These are phyloP conservation scores for Tolypocladium nubicola DNA, from an alignment of 2,329 filamentous ascomycete genomes.

Conservation along the genomic window DNA sequence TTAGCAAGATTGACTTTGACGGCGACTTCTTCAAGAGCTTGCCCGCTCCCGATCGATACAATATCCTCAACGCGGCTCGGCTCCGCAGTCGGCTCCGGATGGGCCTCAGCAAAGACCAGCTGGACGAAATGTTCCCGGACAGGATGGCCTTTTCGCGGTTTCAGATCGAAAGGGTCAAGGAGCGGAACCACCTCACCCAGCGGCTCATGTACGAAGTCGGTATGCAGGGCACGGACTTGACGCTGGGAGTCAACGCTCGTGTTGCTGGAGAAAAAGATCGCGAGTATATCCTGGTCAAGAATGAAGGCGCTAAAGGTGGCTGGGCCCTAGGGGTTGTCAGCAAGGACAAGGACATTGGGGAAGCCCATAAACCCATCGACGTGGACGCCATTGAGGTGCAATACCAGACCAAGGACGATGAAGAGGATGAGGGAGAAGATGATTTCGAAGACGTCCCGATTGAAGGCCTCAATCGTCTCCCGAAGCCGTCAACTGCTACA, in stretches of 20 bases:
- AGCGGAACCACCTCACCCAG: conserved; percentile 91
- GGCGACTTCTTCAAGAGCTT: conserved; percentile 90
- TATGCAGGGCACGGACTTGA: conserved; percentile 68
- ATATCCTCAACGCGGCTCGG: conserved; percentile 90
- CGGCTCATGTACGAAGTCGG: conserved; percentile 89
- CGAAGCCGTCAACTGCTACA: conserved; percentile 38
- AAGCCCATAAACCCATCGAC: conserved; percentile 82
- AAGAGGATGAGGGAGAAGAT: conserved; percentile 58
- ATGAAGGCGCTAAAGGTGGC: conserved; percentile 86
- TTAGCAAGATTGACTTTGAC: conserved; percentile 97
- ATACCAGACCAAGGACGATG: conserved; percentile 46
- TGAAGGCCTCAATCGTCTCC: conserved; percentile 76
- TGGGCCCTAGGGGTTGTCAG: conserved; percentile 94
- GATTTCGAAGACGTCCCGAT: conserved; percentile 92
- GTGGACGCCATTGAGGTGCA: conserved; percentile 59
- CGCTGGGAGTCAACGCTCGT: conserved; percentile 53
- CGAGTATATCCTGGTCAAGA: conserved; percentile 94
- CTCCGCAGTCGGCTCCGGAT: conserved; percentile 81
- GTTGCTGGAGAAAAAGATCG: conserved; percentile 78
- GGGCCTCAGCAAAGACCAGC: conserved; percentile 92
- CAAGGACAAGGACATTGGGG: conserved; percentile 68
- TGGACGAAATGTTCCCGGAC: conserved; percentile 94
- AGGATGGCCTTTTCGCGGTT: conserved; percentile 95
- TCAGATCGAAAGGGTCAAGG: conserved; percentile 86
- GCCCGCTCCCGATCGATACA: conserved; percentile 85